These are phyloP conservation scores for Acrocalymma vagum DNA, from an alignment of 2,329 filamentous ascomycete genomes.

Conservation along the genomic window DNA sequence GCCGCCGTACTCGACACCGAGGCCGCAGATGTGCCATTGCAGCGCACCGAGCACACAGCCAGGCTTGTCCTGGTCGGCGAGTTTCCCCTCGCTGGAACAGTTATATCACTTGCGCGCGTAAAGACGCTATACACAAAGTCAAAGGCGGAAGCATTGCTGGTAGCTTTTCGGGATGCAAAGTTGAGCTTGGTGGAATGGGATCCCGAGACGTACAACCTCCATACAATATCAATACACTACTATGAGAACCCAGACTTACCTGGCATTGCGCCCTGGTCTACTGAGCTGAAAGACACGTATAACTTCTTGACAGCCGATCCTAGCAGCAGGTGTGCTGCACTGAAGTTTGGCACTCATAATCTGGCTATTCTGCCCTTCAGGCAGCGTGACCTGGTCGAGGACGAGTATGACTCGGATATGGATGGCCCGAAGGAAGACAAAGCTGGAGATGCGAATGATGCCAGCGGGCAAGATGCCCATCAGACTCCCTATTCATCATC, in stretches of 20 bases:
- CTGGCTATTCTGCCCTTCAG: slow-evolving; percentile 94
- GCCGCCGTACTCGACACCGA: slow-evolving; percentile 60
- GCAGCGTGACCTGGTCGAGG: slow-evolving; percentile 86
- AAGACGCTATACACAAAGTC: slow-evolving; percentile 76
- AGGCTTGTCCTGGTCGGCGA: slow-evolving; percentile 88
- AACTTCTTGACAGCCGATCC: slow-evolving; percentile 90
- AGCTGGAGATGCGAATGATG: slow-evolving; percentile 43
- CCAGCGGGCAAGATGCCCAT: slow-evolving; percentile 45
- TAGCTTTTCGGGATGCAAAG: slow-evolving; percentile 91
- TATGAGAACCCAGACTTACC: slow-evolving; percentile 94
- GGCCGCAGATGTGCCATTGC: slow-evolving; percentile 52
- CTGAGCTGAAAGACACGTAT: slow-evolving; percentile 76
- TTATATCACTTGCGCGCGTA: slow-evolving; percentile 83
- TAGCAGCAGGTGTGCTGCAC: slow-evolving; percentile 88
- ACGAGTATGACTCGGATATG: slow-evolving; percentile 85
- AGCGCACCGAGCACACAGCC: slow-evolving; percentile 71
- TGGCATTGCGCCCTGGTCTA: slow-evolving; percentile 78
- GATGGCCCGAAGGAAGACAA: slow-evolving; percentile 62
- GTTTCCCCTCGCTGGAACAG: slow-evolving; percentile 81
- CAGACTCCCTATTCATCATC: slow-evolving; percentile 84
- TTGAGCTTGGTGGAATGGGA: slow-evolving; percentile 96
- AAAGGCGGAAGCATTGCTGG: slow-evolving; percentile 82
- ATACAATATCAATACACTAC: slow-evolving; percentile 94
- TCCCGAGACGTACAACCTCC: slow-evolving; percentile 77
- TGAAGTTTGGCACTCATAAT: slow-evolving; percentile 89